Percentiles rank a stretch among this genome's conserved stretches.
phyloP scores from a whole-genome alignment of 495 filamentous ascomycete species.

The Lophium mytilinum region DNA sequence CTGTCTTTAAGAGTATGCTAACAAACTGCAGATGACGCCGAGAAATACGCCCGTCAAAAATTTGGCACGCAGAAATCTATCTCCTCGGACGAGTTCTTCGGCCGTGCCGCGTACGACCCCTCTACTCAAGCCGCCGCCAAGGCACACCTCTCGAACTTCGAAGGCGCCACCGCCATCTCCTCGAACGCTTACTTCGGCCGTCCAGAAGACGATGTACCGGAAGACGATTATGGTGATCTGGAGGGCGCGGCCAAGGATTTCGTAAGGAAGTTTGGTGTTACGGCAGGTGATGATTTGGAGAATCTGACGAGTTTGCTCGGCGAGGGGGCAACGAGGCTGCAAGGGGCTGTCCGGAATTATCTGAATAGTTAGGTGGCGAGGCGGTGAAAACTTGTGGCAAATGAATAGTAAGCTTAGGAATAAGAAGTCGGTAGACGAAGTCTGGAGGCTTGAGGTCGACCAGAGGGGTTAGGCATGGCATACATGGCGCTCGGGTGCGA shows the following conservation, averaged over 20 bases:
- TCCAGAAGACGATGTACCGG: conserved; percentile 59
- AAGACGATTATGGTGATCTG: conserved; percentile 70
- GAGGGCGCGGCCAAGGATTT: conserved; percentile 93
- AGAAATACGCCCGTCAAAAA: conserved; percentile 67
- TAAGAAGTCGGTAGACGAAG: neutral
- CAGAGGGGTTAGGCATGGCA: no score
- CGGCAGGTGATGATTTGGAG: conserved; percentile 89
- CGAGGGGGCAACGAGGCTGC: conserved; percentile 73
- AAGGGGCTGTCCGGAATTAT: conserved; percentile 83
- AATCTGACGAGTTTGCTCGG: conserved; percentile 74
- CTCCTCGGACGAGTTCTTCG: conserved; percentile 96
- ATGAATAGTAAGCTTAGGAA: no score
- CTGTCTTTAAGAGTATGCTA: neutral
- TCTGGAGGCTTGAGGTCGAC: neutral
- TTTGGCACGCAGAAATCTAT: conserved; percentile 94
- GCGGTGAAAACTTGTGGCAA: neutral
- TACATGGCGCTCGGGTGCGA: no score
- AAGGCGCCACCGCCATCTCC: conserved; percentile 85
- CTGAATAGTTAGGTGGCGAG: conserved; percentile 49
- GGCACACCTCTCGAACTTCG: conserved; percentile 71
- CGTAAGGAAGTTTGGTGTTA: conserved; percentile 86
- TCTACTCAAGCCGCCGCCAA: conserved; percentile 77
- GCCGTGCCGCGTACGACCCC: conserved; percentile 77
- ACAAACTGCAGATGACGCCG: conserved; percentile 50
- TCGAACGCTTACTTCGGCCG: conserved; percentile 96